phyloP scores from a whole-genome alignment of 495 filamentous ascomycete genomes.

The Hypoxylon lienhwacheense region DNA sequence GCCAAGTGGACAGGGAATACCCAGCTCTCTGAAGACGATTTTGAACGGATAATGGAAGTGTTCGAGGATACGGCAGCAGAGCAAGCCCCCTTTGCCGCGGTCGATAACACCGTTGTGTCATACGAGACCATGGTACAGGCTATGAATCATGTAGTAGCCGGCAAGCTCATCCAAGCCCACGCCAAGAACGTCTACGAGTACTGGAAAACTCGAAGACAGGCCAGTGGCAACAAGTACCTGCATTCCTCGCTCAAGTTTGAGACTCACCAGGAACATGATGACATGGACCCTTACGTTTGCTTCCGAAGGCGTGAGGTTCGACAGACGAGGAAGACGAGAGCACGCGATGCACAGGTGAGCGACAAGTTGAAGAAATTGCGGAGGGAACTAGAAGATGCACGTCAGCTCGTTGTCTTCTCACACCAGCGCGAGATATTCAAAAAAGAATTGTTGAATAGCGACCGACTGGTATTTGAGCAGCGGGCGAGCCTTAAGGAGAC shows the following conservation, averaged over 20 bases:
- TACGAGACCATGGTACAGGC: slow-evolving; percentile 79
- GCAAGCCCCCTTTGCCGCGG: slow-evolving; percentile 82
- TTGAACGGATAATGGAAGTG: slow-evolving; percentile 91
- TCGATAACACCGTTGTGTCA: slow-evolving; percentile 80
- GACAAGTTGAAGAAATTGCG: slow-evolving; percentile 92
- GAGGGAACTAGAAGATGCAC: slow-evolving; percentile 87
- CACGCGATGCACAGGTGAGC: slow-evolving; percentile 87
- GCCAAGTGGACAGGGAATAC: slow-evolving; percentile 63
- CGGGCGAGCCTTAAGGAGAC: slow-evolving; percentile 77
- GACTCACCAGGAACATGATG: slow-evolving; percentile 87
- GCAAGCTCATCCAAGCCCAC: slow-evolving; percentile 67
- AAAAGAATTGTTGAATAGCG: slow-evolving; percentile 71
- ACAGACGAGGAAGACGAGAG: slow-evolving; percentile 90
- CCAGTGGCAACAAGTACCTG: slow-evolving; percentile 65
- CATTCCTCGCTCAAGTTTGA: slow-evolving; percentile 87
- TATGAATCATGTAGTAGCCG: slow-evolving; percentile 55
- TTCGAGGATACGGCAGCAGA: slow-evolving; percentile 82
- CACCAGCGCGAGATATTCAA: slow-evolving; percentile 76
- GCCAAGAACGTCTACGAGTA: slow-evolving; percentile 87
- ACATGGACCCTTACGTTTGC: slow-evolving; percentile 96
- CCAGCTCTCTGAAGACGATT: slow-evolving; percentile 82
- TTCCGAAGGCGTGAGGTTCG: slow-evolving; percentile 95
- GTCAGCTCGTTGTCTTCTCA: slow-evolving; percentile 75
- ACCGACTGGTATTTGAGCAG: slow-evolving; percentile 77
- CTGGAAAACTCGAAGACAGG: slow-evolving; percentile 75